phyloP scores from a whole-genome alignment of 1,284 basidiomycete species.

The Papiliotrema nemorosa region DNA sequence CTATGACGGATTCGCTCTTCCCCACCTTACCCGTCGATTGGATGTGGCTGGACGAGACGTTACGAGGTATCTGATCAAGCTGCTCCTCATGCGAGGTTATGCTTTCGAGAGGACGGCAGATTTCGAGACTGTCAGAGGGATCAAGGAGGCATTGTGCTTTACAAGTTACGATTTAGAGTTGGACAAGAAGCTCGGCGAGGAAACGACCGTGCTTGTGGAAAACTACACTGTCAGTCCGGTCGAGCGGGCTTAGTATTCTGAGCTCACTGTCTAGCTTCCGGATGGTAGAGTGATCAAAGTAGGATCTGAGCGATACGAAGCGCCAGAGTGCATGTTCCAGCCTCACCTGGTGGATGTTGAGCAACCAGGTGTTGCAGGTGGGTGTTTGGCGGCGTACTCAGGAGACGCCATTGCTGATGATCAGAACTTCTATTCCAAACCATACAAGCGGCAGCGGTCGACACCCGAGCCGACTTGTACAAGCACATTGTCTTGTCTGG shows the following conservation, averaged over 20 bases:
- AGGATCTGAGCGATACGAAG: conserved; percentile 97
- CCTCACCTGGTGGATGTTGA: conserved; percentile 96
- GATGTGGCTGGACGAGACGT: conserved; percentile 98
- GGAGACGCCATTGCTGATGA: conserved; percentile 2
- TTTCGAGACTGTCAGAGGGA: conserved; percentile 96
- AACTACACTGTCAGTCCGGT: conserved; percentile 73
- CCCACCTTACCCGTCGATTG: conserved; percentile 87
- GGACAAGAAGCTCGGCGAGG: conserved; percentile 89
- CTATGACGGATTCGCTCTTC: conserved; percentile 93
- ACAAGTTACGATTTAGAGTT: conserved; percentile 95
- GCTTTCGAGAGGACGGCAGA: conserved; percentile 99
- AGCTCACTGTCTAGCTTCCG: conserved; percentile 63
- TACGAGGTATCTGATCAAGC: conserved; percentile 96
- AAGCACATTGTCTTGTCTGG: conserved; percentile 98
- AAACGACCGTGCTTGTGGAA: conserved; percentile 95
- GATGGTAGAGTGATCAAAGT: conserved; percentile 97
- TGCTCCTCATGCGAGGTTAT: conserved; percentile 95
- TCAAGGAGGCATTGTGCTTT: conserved; percentile 98
- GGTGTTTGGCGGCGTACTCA: conserved; percentile 13
- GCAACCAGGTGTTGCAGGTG: conserved; percentile 91
- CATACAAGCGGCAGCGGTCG: conserved; percentile 87
- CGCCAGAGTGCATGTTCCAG: conserved; percentile 99
- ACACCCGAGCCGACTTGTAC: conserved; percentile 87
- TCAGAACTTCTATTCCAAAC: conserved; percentile 94
- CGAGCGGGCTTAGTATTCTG: background rate